Evolutionary conservation across 176 grass and related monocot genomes (phyloP).

Genomic region (Puccinellia tenuiflora): DNA sequence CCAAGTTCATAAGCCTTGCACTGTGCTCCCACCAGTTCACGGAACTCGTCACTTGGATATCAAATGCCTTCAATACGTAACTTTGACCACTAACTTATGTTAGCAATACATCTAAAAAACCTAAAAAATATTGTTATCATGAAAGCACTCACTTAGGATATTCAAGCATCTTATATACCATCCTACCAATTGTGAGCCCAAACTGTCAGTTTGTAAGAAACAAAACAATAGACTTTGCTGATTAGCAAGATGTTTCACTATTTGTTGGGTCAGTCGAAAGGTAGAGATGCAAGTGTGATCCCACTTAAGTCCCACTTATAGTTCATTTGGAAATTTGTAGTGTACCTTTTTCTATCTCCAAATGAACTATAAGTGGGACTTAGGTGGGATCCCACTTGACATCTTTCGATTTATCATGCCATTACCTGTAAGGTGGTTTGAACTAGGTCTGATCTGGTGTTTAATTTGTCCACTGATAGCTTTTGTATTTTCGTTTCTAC

Average conservation of each 20-base stretch:
- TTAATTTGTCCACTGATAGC: constrained; percentile 16
- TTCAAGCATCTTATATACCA: neutral
- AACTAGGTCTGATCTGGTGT: neutral
- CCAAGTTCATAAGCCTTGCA: neutral
- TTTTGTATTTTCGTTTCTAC: constrained; percentile 22
- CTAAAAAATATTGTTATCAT: neutral
- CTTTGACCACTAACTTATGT: neutral
- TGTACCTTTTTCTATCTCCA: no score
- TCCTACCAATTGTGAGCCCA: neutral
- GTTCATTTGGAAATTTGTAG: no score
- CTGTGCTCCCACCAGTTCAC: neutral
- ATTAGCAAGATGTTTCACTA: neutral
- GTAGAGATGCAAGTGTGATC: no score
- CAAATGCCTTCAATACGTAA: neutral
- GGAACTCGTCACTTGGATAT: neutral
- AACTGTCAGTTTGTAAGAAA: neutral
- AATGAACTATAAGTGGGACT: no score
- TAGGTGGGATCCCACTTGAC: no score
- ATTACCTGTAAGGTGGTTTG: neutral
- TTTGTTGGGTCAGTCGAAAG: neutral
- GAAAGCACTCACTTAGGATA: neutral
- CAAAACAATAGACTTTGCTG: neutral
- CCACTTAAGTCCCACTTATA: no score
- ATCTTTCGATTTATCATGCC: no score
- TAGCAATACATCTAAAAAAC: neutral